Evolutionary conservation across 768 basidiomycete species (phyloP), one percentile per base, ranked within the genome.

Genomic region (Collybia mongolica): DNA sequence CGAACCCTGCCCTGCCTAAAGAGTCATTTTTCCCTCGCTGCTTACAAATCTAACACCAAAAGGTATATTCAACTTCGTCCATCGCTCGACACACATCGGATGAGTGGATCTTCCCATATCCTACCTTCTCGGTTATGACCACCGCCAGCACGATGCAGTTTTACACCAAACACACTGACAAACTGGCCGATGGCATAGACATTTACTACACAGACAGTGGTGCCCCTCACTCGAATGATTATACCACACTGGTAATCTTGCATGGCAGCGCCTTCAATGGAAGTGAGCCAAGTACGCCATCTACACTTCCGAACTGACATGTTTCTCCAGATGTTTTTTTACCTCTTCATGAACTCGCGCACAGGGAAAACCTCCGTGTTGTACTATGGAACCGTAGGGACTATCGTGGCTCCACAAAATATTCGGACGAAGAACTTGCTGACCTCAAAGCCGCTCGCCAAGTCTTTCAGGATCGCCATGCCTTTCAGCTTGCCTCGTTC

Each of bases 161-260:
- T 32, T 32, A 32, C 32, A 32, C 32, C 11, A 9, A 32, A 11
- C 53, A 54, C 44, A 58, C 48, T 8, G 56, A 53, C 39, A 55
- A 46, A 17, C 60, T 67, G 5, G 52, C 59, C 6, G 55, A 61
- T 29, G 65, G 63, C 1, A 61, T 61, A 28, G 43, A 65, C 14
- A 58, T 71, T n/a, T 60, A 41, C 45, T 73, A 61, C 46, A 65
- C 60, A 15, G 71, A 73, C 52, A 69, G 63, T 40, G 71, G 72
- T 0, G 55, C 66, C n/a, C 59, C 64, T 0, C 22, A 54, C 19
- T 61, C 67, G 7, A 44, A 24, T n/a, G 57, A 67, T 43, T 72
- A 73, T 49, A 72, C 67, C 0, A 73, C 71, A 2, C 28, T 73
- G 3, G 45, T 72, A 7, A 46, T 70, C 19, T 49, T 67, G 24